A percentile compares a stretch with the other conserved stretches of the same genome.
phyloP scores from a whole-genome alignment of 805 yeast species.

The Ogataea dorogensis region DNA sequence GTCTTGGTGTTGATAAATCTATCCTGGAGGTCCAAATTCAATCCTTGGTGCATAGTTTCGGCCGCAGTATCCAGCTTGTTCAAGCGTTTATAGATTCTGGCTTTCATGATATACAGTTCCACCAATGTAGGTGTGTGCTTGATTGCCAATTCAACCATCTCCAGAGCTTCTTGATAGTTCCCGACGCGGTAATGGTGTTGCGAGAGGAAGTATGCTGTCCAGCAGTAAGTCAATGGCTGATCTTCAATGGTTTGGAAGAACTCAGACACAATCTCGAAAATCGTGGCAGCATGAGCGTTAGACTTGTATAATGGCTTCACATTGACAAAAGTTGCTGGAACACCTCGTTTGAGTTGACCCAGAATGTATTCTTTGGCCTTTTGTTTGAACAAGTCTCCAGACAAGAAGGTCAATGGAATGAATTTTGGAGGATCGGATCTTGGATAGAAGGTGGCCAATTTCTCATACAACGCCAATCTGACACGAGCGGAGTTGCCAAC shows the following conservation, averaged over 20 bases:
- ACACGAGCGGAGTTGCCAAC: slow-evolving; percentile 46
- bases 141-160: slow-evolving; percentile 59
- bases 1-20: slow-evolving; percentile 88
- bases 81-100: slow-evolving; percentile 71
- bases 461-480: slow-evolving; percentile 61
- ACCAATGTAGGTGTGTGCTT: slow-evolving; percentile 79
- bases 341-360: slow-evolving; percentile 69
- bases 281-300: slow-evolving; percentile 36
- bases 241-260: slow-evolving; percentile 36
- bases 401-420: slow-evolving; percentile 72
- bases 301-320: slow-evolving; percentile 75
- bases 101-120: slow-evolving; percentile 78
- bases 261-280: slow-evolving; percentile 54
- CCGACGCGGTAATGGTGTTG: slow-evolving; percentile 68
- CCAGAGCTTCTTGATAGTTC: slow-evolving; percentile 52
- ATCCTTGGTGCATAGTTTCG: slow-evolving; percentile 63
- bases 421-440: slow-evolving; percentile 76
- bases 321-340: slow-evolving; percentile 86
- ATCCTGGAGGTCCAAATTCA: slow-evolving; percentile 81
- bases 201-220: slow-evolving; percentile 77
- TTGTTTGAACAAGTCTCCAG: slow-evolving; percentile 44
- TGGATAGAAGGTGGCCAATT: slow-evolving; percentile 70
- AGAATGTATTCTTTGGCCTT: slow-evolving; percentile 55
- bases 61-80: slow-evolving; percentile 66
- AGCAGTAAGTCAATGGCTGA: slow-evolving; percentile 48